Conservation (phyloP, 768 basidiomycete species). For the Psilocybe cyanescens region DNA sequence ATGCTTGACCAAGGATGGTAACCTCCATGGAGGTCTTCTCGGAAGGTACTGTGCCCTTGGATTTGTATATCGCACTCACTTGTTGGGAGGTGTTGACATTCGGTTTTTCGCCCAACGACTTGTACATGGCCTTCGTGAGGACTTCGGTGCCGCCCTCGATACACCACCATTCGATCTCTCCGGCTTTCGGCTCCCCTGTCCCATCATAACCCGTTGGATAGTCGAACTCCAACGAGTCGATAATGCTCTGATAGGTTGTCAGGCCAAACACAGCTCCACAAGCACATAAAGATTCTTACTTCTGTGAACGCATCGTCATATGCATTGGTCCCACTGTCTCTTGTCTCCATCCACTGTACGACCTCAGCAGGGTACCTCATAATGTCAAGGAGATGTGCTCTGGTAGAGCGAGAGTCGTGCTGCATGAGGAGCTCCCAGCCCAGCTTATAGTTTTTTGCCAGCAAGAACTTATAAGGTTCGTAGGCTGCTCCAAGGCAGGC, state of each 20-base stretch:
- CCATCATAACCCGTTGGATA: slow-evolving; percentile 11
- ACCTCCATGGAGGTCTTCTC: slow-evolving; percentile 7
- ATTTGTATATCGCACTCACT: slow-evolving; percentile 11
- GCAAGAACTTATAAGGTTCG: slow-evolving; percentile 10
- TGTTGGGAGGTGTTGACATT: slow-evolving; percentile 1
- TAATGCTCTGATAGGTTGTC: slow-evolving; percentile 1
- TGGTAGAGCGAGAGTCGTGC: slow-evolving; percentile 25
- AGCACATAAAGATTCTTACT: slow-evolving; percentile 1
- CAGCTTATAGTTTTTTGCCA: slow-evolving; percentile 8
- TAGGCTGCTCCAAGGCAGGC: slow-evolving; percentile 7
- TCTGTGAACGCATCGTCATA: slow-evolving; percentile 40
- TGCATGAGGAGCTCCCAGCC: slow-evolving; percentile 31
- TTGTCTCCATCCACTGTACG: slow-evolving; percentile 38
- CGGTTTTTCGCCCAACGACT: slow-evolving; percentile 2
- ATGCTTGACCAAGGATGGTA: slow-evolving; percentile 6
- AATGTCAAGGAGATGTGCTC: slow-evolving; percentile 12
- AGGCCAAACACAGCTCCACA: background rate
- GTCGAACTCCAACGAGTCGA: slow-evolving; percentile 20
- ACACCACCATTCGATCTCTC: slow-evolving; percentile 20
- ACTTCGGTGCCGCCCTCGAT: slow-evolving; percentile 25
- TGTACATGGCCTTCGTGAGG: slow-evolving; percentile 16
- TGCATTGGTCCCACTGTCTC: slow-evolving; percentile 29
- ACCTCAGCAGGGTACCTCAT: slow-evolving; percentile 19
- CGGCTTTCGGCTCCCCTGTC: background rate
- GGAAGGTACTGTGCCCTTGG: background rate